Base-by-base conservation (phyloP, 75 land plant species). In the Sequoia sempervirens region DNA sequence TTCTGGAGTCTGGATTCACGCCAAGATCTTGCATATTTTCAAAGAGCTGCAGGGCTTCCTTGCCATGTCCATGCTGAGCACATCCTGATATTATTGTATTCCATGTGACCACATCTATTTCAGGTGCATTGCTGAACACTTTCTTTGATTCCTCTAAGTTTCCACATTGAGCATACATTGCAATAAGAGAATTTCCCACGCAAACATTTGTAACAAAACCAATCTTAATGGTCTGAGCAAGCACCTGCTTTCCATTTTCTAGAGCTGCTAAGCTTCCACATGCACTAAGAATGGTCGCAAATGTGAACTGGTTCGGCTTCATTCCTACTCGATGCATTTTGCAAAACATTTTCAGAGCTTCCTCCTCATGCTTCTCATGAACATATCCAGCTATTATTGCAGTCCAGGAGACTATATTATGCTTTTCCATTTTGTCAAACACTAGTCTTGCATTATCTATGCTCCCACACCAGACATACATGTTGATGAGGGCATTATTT, bases 401-500 rank as follows among this genome's bases (percentile, higher is more conserved):
- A 86, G 30, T 86, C 87, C 87, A 86, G 8, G 85, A 75, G 23
- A 84, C 82, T 26, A 46, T 18, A 84, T 75, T 38, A 36, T 47
- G 56, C 52, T 83, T 46, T 17, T 41, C 18, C 56, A 84, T 84
- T 53, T 54, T 79, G 32, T 32, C 17, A 53, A 85, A 87, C 41
- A 75, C 23, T 52, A 47, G 43, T 23, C 26, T 28, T 50, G 78
- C 88, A 85, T 81, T 30, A 34, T 85, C 83, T 64, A 87, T 28
- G 70, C 79, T 85, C 41, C 83, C 83, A 72, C 89, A 87, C 32
- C 70, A 84, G 38, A 79, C 84, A 84, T 87, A 89, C 89, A 89
- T 87, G 83, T 80, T 74, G 40, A 89, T 28, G 47, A 89, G 83
- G 7, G 90, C 72, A 41, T 89, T 89, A 26, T 76, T 50, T 37